Conservation (phyloP, 2,329 filamentous ascomycete genomes). For the Penicillium sp. region DNA sequence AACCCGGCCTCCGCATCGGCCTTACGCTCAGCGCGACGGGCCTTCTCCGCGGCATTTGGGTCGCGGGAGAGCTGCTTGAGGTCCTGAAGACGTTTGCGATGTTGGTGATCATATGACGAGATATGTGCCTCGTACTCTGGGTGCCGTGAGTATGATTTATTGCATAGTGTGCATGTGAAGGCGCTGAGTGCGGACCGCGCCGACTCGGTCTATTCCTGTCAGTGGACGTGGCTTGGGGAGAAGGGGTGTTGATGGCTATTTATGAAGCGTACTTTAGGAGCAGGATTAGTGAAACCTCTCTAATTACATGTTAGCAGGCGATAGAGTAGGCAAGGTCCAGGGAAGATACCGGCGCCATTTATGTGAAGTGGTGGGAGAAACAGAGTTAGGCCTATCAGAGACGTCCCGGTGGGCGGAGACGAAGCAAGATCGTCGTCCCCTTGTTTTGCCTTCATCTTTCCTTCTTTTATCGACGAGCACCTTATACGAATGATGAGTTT, state of each 20-base stretch:
- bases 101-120: slow-evolving; percentile 89
- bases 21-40: slow-evolving; percentile 42
- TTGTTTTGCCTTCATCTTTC: slow-evolving; percentile 3
- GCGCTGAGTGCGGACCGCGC: slow-evolving; percentile 75
- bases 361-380: background rate
- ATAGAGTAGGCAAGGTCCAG: background rate
- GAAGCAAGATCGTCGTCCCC: slow-evolving; percentile 9
- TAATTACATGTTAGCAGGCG: slow-evolving; percentile 21
- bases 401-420: slow-evolving; percentile 10
- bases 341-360: slow-evolving; percentile 35
- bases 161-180: slow-evolving; percentile 83
- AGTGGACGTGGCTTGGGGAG: background rate
- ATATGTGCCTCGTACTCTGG: slow-evolving; percentile 96
- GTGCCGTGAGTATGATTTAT: slow-evolving; percentile 91
- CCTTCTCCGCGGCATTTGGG: slow-evolving; percentile 44
- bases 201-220: slow-evolving; percentile 49
- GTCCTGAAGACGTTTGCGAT: slow-evolving; percentile 66
- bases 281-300: slow-evolving; percentile 49
- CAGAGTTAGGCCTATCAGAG: slow-evolving; percentile 15
- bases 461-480: background rate
- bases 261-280: slow-evolving; percentile 41
- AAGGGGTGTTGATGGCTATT: background rate
- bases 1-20: slow-evolving; percentile 44
- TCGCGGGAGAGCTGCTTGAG: slow-evolving; percentile 47
- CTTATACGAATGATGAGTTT: slow-evolving; percentile 13